Evolutionary conservation across 2,329 filamentous ascomycete genomes (phyloP), one percentile per base, ranked within the genome.

Genomic region (Decorospora gaudefroyi): DNA sequence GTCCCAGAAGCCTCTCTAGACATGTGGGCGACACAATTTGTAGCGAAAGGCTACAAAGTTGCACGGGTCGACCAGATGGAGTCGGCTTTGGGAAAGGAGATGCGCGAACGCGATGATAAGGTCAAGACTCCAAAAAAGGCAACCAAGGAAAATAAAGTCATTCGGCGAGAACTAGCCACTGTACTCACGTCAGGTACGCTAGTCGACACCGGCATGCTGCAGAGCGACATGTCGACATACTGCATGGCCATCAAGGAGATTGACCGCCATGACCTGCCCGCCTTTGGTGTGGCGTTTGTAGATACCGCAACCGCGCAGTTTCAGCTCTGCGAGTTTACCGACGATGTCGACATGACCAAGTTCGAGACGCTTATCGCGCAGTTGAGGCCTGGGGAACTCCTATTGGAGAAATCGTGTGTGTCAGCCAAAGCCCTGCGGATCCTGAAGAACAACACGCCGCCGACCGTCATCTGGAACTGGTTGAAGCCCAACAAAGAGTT

Each of bases 351-450:
- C 61, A 80, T 96, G 72, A 99, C 93, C 45, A 95, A 91, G 65
- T 97, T 99, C 57, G 93, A 99, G 74, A 99, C 93, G 0, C 87
- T 99, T 51, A 85, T 99, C 25, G 93, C 93, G 11, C 93, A 99
- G 69, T 95, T 85, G 11, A 82, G 87, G 13, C 93, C 93, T 0
- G 86, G 89, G 35, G 93, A 99, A 70, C 74, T 99, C 30, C 75
- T 99, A 0, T 74, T 99, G 0, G 93, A 99, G 67, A 97, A 72
- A 70, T 87, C 85, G 0, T 85, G 78, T 18, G 77, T 97, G 19
- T 96, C 91, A 0, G 84, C 86, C n/a, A 95, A 93, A 66, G 89
- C 89, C 0, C 72, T 96, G 45, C 87, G 93, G 2, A 96, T 99
- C 29, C 76, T 99, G 55, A 99, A 97, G 74, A 97, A 95, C 68